Percentiles rank a stretch among this genome's conserved stretches.
Evolutionary conservation across 169 alveolate species (phyloP).

Genomic region (Cryptosporidium bovis): DNA sequence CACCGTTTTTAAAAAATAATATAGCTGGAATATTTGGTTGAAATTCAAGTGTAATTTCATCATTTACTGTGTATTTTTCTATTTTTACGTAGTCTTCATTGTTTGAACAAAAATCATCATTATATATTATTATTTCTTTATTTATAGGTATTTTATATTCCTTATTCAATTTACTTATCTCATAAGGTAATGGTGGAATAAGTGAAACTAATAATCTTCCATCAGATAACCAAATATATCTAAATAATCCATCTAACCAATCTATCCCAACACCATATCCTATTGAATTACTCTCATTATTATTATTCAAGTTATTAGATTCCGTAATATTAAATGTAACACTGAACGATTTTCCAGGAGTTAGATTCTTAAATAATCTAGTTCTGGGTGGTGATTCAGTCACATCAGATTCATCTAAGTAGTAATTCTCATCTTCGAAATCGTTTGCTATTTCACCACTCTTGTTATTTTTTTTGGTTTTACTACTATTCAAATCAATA

Average conservation of each 20-base stretch:
- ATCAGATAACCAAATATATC: conserved; percentile 49
- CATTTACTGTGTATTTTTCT: conserved; percentile 76
- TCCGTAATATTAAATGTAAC: conserved; percentile 1
- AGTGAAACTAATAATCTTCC: conserved; percentile 53
- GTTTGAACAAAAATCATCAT: not conserved
- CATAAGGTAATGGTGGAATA: conserved; percentile 64
- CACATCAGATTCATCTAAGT: conserved; percentile 26
- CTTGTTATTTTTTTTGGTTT: conserved; percentile 13
- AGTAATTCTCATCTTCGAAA: conserved; percentile 69
- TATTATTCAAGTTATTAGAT: not conserved
- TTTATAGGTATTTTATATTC: conserved; percentile 58
- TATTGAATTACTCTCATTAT: too few relatives aligned
- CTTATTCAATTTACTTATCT: conserved; percentile 30
- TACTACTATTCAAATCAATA: conserved; percentile 38
- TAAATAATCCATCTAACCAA: conserved; percentile 68
- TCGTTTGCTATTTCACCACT: conserved; percentile 8
- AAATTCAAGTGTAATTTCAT: conserved; percentile 82
- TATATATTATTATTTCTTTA: conserved; percentile 23
- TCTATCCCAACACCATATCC: conserved; percentile 62
- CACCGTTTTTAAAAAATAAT: conserved; percentile 81
- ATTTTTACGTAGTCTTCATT: conserved; percentile 9
- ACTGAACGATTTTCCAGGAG: conserved; percentile 51
- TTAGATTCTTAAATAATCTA: conserved; percentile 22
- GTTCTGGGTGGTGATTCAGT: conserved; percentile 24
- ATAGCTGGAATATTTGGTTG: conserved; percentile 84